Conservation (phyloP, 192 early-diverging fungal genomes). For the Globomyces pollinis-pini region DNA sequence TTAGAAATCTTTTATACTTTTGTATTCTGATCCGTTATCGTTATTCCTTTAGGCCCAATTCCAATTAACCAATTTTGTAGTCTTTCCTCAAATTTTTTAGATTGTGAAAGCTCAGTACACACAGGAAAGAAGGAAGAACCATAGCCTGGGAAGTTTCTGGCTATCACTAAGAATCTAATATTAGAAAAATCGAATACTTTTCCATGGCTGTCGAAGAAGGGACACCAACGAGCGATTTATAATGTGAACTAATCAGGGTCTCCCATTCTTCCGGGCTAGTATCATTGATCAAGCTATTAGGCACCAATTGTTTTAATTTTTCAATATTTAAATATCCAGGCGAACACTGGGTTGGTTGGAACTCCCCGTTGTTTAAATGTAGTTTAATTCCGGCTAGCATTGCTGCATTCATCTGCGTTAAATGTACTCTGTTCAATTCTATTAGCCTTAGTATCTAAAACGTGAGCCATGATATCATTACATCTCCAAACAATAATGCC, state of each 20-base stretch:
- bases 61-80: slow-evolving; percentile 39
- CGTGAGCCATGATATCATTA: slow-evolving; percentile 32
- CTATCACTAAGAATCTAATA: slow-evolving; percentile 37
- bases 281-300: background rate
- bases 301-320: background rate
- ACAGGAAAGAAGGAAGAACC: slow-evolving; percentile 48
- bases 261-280: slow-evolving; percentile 17
- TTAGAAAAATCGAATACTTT: background rate
- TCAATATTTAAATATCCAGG: slow-evolving; percentile 33
- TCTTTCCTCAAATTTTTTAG: slow-evolving; percentile 49
- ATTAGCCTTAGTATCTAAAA: background rate
- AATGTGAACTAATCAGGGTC: slow-evolving; percentile 16
- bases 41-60: slow-evolving; percentile 37
- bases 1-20: slow-evolving; percentile 18
- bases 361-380: slow-evolving; percentile 32
- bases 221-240: slow-evolving; percentile 10
- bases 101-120: slow-evolving; percentile 37
- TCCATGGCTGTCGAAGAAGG: background rate
- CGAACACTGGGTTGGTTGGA: slow-evolving; percentile 26
- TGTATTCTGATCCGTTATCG: slow-evolving; percentile 40
- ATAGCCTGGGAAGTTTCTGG: slow-evolving; percentile 43
- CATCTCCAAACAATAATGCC: slow-evolving; percentile 47
- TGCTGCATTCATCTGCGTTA: slow-evolving; percentile 36
- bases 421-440: slow-evolving; percentile 44
- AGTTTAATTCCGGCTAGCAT: slow-evolving; percentile 40